phyloP scores from a whole-genome alignment of 805 yeast species.

The Blastobotrys americana region DNA sequence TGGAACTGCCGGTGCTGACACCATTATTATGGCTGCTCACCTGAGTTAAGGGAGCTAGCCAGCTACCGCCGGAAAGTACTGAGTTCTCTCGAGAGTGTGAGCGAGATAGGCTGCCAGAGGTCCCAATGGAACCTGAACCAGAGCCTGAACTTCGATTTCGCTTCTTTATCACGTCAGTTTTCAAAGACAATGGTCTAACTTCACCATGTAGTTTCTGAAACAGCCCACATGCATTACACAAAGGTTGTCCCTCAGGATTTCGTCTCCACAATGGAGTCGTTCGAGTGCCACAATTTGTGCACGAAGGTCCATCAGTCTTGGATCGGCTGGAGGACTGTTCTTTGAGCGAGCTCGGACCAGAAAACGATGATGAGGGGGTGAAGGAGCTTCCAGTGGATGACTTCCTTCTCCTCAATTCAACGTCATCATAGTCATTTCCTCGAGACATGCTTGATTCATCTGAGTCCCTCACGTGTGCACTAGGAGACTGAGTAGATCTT shows the following conservation, averaged over 20 bases:
- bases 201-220: slow-evolving; percentile 91
- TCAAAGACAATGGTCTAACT: slow-evolving; percentile 86
- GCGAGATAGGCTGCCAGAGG: slow-evolving; percentile 1
- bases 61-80: slow-evolving; percentile 1
- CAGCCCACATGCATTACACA: slow-evolving; percentile 95
- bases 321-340: not conserved
- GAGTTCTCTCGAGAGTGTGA: slow-evolving; percentile 12
- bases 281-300: slow-evolving; percentile 85
- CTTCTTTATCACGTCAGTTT: slow-evolving; percentile 89
- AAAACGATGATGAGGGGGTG: slow-evolving; percentile 2
- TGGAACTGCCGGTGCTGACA: too few relatives aligned
- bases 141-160: slow-evolving; percentile 51
- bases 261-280: slow-evolving; percentile 96
- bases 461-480: not conserved
- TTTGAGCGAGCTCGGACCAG: slow-evolving; percentile 1
- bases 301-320: slow-evolving; percentile 29
- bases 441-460: slow-evolving; percentile 1
- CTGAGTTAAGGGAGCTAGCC: slow-evolving; percentile 5
- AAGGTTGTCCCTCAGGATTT: slow-evolving; percentile 86
- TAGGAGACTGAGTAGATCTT: not conserved
- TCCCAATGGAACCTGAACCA: not conserved
- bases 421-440: slow-evolving; percentile 7
- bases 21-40: not conserved
- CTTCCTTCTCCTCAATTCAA: not conserved
- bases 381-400: slow-evolving; percentile 7